Evolutionary conservation across 306 rosid species (phyloP), one percentile per base, ranked within the genome.

Genomic region (Carpinus viminea): DNA sequence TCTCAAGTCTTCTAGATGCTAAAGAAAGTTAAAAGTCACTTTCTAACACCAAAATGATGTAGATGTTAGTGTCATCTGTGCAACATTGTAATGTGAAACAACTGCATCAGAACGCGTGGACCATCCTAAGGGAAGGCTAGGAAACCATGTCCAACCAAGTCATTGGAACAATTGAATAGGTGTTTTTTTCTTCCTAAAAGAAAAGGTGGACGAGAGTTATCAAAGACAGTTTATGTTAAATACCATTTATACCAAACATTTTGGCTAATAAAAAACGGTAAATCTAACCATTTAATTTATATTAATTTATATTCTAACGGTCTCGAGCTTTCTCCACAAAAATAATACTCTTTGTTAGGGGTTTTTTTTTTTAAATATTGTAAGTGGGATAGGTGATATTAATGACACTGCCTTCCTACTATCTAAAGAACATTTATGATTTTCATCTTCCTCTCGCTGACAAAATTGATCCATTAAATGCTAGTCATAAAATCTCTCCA

Each of bases 391-490:
- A 36, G 24, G 36, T 56, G 61, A 18, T n/a, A 46, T 70, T 59
- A 52, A 46, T 79, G 72, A 59, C 72, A 12, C 13, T 47, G 73
- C 50, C 43, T 2, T 21, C 18, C 5, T 5, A 46, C 45, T 2
- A 13, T 70, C 20, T 3, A 20, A 2, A 26, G 59, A 43, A 9
- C 10, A 77, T 66, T 77, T 77, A 77, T 20, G 48, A 47, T 36
- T 74, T 54, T 43, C 38, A 2, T 50, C 74, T 51, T 17, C 45
- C 64, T 18, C n/a, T 60, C n/a, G 2, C 1, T 2, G 21, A 15
- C 17, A 41, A 55, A 66, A n/a, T 69, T 74, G 68, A 62, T 47
- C 61, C 50, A 75, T 81, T 75, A 50, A 78, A 75, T 85, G 78
- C 78, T 15, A 4, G 3, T 43, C 8, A 73, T 82, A 83, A 80